Conservation (phyloP, 306 rosid species). For the Coriaria nepalensis region DNA sequence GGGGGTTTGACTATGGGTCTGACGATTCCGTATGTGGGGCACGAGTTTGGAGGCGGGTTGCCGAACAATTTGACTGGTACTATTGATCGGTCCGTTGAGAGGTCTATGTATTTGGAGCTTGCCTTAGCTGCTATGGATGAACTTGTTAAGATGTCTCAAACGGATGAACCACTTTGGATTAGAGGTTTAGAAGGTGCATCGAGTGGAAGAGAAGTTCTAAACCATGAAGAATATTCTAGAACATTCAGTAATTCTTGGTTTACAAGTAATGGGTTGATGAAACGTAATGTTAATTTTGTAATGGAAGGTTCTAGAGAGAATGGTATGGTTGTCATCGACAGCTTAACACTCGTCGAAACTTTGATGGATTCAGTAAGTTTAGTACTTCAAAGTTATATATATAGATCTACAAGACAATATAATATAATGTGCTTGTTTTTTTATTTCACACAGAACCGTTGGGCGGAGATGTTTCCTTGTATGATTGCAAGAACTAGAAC, state of each 20-base stretch:
- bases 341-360: constrained; percentile 69
- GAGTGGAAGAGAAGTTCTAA: constrained; percentile 48
- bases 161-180: constrained; percentile 77
- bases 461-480: constrained; percentile 89
- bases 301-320: constrained; percentile 62
- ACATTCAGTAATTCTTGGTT: constrained; percentile 31
- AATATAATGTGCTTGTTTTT: neutral
- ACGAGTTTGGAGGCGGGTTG: constrained; percentile 50
- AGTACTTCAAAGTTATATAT: neutral
- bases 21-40: constrained; percentile 39
- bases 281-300: constrained; percentile 49
- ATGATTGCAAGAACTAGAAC: constrained; percentile 58
- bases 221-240: constrained; percentile 62
- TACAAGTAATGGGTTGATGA: constrained; percentile 36
- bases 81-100: constrained; percentile 48
- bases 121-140: constrained; percentile 96
- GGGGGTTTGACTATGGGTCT: constrained; percentile 37
- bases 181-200: constrained; percentile 30
- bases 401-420: neutral
- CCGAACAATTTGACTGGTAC: constrained; percentile 21
- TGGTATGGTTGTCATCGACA: constrained; percentile 64
- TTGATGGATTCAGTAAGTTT: constrained; percentile 67
- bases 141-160: constrained; percentile 71
- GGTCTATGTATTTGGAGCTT: constrained; percentile 81
- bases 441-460: constrained; percentile 39